Conservation (phyloP, 257 asterid species). For the Salvia hispanica region DNA sequence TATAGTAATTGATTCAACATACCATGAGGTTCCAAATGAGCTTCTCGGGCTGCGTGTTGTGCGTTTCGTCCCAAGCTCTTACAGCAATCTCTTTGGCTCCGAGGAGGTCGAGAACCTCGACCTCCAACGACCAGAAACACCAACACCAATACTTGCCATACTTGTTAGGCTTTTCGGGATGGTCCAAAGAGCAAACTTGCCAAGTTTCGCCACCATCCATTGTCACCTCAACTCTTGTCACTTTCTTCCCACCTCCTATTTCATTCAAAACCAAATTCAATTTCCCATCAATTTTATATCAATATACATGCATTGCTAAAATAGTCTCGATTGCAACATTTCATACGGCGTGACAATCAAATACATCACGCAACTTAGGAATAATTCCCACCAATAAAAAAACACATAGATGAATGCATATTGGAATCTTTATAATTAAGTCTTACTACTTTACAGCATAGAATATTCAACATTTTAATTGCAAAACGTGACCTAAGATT, state of each 20-base stretch:
- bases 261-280: not conserved
- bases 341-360: not conserved
- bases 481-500: slow-evolving; percentile 34
- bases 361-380: not conserved
- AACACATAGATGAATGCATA: too few relatives aligned
- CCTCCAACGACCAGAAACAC: slow-evolving; percentile 94
- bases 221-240: slow-evolving; percentile 87
- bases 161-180: slow-evolving; percentile 70
- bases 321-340: slow-evolving; percentile 8
- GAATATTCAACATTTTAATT: slow-evolving; percentile 15
- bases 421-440: slow-evolving; percentile 19
- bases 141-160: slow-evolving; percentile 95
- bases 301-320: too few relatives aligned
- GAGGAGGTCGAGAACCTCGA: slow-evolving; percentile 77
- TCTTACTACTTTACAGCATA: not conserved
- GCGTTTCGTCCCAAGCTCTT: slow-evolving; percentile 92
- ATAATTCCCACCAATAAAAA: not conserved
- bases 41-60: slow-evolving; percentile 88
- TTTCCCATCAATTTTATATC: not conserved
- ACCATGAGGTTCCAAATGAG: slow-evolving; percentile 97
- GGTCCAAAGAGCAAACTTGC: slow-evolving; percentile 61
- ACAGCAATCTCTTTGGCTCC: slow-evolving; percentile 81
- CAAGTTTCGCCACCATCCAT: slow-evolving; percentile 91
- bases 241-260: slow-evolving; percentile 92
- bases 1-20: not conserved